Evolutionary conservation across 2,329 filamentous ascomycete species (phyloP), one percentile per base, ranked within the genome.

Genomic region (Colletotrichum sp.): DNA sequence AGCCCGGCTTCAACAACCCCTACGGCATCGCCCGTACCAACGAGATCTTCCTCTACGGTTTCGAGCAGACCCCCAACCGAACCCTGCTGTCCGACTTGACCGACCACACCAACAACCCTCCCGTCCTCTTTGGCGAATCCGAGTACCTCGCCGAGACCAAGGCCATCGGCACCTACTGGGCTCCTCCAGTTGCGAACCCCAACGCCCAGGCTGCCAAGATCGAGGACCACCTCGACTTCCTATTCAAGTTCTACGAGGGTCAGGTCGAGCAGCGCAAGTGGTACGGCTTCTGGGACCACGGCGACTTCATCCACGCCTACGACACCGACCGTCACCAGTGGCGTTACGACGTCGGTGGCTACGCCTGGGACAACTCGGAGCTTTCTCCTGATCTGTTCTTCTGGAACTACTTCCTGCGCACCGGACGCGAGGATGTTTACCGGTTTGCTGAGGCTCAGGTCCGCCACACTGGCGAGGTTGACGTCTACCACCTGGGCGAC

Each of bases 311-410:
- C 86, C 92, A 93, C 78, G 90, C 90, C 0, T 93, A 93, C 76
- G 91, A 93, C 67, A 78, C 81, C 0, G 88, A 92, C 80, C 85
- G 91, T 6, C 91, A 93, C 77, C 86, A 85, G 1, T 93, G 92
- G 92, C 87, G 90, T 2, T 93, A 93, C 72, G 92, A 93, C 62
- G 82, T 93, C 22, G 92, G 92, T 5, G 92, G 92, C 0, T 93
- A 91, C 74, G 91, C 90, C 0, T 93, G 92, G 92, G 91, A 93
- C 65, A 93, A 93, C 79, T 91, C 89, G 0, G 91, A 93, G 80
- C 85, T 93, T 0, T 93, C 91, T 0, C 90, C 92, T 0, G 91
- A 93, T 78, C 82, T 93, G 3, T 93, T 90, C 83, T 88, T 93
- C 78, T 93, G 92, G 92, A 88, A 87, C 6, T 90, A 91, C 73